Evolutionary conservation across 2,329 filamentous ascomycete species (phyloP).

Genomic region (Tolypocladium amazonense): DNA sequence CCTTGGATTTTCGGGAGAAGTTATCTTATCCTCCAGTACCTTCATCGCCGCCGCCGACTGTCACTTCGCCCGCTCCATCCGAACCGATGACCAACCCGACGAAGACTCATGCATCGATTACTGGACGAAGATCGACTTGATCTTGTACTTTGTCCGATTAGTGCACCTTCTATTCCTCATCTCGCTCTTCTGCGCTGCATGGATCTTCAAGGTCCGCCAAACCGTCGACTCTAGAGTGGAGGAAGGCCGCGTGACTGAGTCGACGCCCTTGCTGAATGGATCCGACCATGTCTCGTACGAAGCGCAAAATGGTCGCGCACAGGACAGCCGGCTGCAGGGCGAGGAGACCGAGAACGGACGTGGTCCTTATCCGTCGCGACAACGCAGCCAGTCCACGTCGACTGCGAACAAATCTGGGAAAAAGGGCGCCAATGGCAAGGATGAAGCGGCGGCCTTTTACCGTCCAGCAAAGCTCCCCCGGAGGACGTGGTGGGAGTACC

Average conservation of each 20-base stretch:
- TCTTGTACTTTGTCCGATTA: constrained; percentile 58
- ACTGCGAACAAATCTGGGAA: constrained; percentile 25
- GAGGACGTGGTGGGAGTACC: constrained; percentile 92
- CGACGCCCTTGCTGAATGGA: constrained; percentile 49
- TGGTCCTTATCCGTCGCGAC: constrained; percentile 9
- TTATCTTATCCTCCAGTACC: constrained; percentile 59
- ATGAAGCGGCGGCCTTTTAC: constrained; percentile 72
- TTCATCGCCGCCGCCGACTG: constrained; percentile 56
- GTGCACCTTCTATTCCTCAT: constrained; percentile 52
- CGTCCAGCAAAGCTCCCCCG: constrained; percentile 77
- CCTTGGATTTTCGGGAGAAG: constrained; percentile 61
- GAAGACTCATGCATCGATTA: constrained; percentile 22
- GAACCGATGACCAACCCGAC: constrained; percentile 12
- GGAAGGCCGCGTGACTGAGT: constrained; percentile 40
- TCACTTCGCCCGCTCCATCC: constrained; percentile 44
- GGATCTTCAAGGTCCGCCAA: constrained; percentile 28
- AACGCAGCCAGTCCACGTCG: constrained; percentile 25
- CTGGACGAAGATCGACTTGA: constrained; percentile 46
- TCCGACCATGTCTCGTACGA: constrained; percentile 23
- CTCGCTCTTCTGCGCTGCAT: constrained; percentile 33
- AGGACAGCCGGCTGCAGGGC: background rate
- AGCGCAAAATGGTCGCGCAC: constrained; percentile 15
- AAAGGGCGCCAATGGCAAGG: constrained; percentile 26
- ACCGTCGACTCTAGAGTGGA: constrained; percentile 23
- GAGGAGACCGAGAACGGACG: background rate